Base-by-base conservation (phyloP, 805 yeast species). In the Saccharomycopsis sp. region DNA sequence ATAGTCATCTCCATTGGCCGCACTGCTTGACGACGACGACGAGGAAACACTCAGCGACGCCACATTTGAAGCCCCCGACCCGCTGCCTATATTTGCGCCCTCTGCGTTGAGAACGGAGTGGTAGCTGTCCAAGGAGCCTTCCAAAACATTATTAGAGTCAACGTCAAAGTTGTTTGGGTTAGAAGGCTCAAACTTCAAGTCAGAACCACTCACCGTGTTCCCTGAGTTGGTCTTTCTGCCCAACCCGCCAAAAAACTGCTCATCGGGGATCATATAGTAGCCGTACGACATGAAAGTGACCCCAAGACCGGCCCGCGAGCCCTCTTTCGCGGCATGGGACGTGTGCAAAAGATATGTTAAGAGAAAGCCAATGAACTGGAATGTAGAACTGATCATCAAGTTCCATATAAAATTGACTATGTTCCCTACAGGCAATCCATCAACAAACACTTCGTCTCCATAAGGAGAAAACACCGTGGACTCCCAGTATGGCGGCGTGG, bases 401-500 rank as follows among this genome's bases (percentile, higher is more conserved):
- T 91, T 92, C 98, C 99, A 92, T 3, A 89, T 71, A 65, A 91
- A 85, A 67, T 89, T 89, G 41, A 95, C 83, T n/a, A 88, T 69
- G 66, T 87, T 87, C 1, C 99, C 99, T 34, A 92, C 98, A 0
- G 99, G 98, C 63, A 94, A 75, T 0, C 97, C 98, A 64, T 92
- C 97, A 34, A 94, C 90, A 71, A 89, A 89, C 18, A 94, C 85
- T 70, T 92, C 98, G 67, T 94, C 97, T 57, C 81, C 84, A 65
- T 81, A 85, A 3, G 96, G 88, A 3, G 89, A 81, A 67, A 91
- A 78, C 48, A 89, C 83, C 0, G 94, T 82, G 5, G 91, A 82
- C 70, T 94, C 99, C 96, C 97, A 94, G 71, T 94, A 94, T 46
- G 97, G 96, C 0, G 99, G 99, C 0, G 95, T 83, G 15, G 94